phyloP scores from a whole-genome alignment of 2,329 filamentous ascomycete species.

The Hypoxylon sp. region DNA sequence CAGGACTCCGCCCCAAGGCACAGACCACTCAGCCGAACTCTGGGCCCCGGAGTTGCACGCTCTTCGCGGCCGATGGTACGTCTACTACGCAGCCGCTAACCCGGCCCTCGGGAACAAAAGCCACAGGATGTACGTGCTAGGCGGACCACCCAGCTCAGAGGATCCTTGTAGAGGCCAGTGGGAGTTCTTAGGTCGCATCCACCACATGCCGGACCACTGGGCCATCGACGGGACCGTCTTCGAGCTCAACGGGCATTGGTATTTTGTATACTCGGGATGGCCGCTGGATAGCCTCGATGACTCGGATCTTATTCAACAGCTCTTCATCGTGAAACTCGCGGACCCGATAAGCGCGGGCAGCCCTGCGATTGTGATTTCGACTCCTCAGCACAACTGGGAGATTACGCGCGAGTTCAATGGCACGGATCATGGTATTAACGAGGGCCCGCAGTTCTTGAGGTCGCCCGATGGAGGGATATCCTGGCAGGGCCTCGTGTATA shows the following conservation, averaged over 20 bases:
- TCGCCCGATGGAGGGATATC: conserved; percentile 46
- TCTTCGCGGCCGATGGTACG: conserved; percentile 51
- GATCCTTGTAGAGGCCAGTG: conserved; percentile 50
- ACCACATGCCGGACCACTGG: conserved; percentile 51
- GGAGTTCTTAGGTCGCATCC: conserved; percentile 52
- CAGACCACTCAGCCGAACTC: conserved; percentile 51
- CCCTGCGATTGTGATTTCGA: conserved; percentile 44
- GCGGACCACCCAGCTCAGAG: conserved; percentile 47
- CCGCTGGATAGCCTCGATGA: conserved; percentile 41
- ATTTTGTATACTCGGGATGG: conserved; percentile 54
- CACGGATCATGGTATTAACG: conserved; percentile 52
- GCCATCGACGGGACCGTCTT: conserved; percentile 54
- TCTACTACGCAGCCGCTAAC: conserved; percentile 53
- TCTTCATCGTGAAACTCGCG: conserved; percentile 49
- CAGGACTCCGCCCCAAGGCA: conserved; percentile 51
- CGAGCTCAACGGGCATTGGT: conserved; percentile 47
- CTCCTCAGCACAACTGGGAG: conserved; percentile 50
- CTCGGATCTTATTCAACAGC: conserved; percentile 50
- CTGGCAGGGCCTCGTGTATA: conserved; percentile 52
- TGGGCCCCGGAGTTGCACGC: conserved; percentile 54
- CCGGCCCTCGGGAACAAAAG: conserved; percentile 49
- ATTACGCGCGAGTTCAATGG: conserved; percentile 49
- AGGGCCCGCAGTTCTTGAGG: conserved; percentile 52
- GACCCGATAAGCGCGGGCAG: conserved; percentile 45
- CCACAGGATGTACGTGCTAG: conserved; percentile 53